A percentile compares a stretch with the other conserved stretches of the same genome.
Evolutionary conservation across 352 stramenopile species (phyloP).

Genomic region (Aphanomyces cochlioides): DNA sequence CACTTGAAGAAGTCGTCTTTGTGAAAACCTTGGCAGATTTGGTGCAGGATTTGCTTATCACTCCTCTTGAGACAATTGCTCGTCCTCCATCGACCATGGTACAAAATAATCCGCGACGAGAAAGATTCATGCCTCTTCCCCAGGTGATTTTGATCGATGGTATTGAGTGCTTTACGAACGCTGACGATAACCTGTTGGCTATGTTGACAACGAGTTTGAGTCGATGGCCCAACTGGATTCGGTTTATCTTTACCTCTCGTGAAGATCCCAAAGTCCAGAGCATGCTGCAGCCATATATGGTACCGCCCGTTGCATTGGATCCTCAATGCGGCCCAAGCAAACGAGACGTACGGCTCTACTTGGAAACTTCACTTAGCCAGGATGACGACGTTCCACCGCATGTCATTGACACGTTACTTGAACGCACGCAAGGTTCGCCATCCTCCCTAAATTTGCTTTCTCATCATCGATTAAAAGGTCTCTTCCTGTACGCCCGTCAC

Average conservation of each 20-base stretch:
- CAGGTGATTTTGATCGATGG: slow-evolving; percentile 64
- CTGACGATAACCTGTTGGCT: slow-evolving; percentile 51
- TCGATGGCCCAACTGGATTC: slow-evolving; percentile 58
- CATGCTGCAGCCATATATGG: slow-evolving; percentile 49
- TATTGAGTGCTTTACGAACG: slow-evolving; percentile 37
- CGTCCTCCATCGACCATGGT: slow-evolving; percentile 31
- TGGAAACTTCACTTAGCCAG: not conserved
- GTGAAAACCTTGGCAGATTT: slow-evolving; percentile 57
- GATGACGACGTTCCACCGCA: not conserved
- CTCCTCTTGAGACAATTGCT: slow-evolving; percentile 57
- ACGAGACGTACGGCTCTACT: not conserved
- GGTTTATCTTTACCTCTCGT: slow-evolving; percentile 55
- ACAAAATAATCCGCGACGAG: not conserved
- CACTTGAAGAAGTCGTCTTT: slow-evolving; percentile 64
- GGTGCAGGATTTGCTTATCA: slow-evolving; percentile 51
- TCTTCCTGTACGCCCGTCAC: slow-evolving; percentile 73
- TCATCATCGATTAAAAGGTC: not conserved
- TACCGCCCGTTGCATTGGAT: slow-evolving; percentile 30
- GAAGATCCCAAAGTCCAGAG: slow-evolving; percentile 49
- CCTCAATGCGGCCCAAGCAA: not conserved
- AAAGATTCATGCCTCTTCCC: slow-evolving; percentile 33
- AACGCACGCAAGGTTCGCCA: slow-evolving; percentile 30
- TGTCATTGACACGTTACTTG: not conserved
- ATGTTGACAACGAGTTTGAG: slow-evolving; percentile 49
- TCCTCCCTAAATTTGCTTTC: not conserved